Evolutionary conservation across 2,329 filamentous ascomycete genomes (phyloP).

Genomic region (Coniochaeta sp.): DNA sequence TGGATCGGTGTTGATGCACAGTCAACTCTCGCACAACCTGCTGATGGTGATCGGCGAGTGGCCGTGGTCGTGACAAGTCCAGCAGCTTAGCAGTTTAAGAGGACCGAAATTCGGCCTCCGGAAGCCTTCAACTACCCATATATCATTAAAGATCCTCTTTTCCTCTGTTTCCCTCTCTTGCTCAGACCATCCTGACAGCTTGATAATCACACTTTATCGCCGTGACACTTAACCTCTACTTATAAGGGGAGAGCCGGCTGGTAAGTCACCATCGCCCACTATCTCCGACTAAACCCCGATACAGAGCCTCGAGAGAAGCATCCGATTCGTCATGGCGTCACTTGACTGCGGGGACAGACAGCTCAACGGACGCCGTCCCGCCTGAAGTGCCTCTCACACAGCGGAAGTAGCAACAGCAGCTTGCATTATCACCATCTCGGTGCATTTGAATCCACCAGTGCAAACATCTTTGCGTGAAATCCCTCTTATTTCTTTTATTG

Average conservation of each 20-base stretch:
- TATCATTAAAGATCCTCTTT: too few relatives aligned
- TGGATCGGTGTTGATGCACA: background rate
- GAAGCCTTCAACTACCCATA: background rate
- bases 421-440: background rate
- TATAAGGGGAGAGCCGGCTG: background rate
- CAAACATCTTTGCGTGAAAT: background rate
- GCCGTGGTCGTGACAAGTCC: background rate
- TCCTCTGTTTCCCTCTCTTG: background rate
- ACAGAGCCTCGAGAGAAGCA: background rate
- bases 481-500: background rate
- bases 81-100: too few relatives aligned
- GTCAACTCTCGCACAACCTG: background rate
- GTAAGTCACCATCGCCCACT: background rate
- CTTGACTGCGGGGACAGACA: conserved; percentile 1
- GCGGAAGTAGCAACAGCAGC: background rate
- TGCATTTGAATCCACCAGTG: background rate
- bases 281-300: background rate
- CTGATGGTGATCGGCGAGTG: background rate
- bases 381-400: background rate
- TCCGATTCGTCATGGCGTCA: background rate
- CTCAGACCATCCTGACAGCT: background rate
- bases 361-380: too few relatives aligned
- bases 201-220: background rate
- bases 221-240: background rate
- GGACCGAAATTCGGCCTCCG: background rate